Evolutionary conservation across 345 rosid species (phyloP), one percentile per base, ranked within the genome.

Genomic region (Pugionium dolabratum): DNA sequence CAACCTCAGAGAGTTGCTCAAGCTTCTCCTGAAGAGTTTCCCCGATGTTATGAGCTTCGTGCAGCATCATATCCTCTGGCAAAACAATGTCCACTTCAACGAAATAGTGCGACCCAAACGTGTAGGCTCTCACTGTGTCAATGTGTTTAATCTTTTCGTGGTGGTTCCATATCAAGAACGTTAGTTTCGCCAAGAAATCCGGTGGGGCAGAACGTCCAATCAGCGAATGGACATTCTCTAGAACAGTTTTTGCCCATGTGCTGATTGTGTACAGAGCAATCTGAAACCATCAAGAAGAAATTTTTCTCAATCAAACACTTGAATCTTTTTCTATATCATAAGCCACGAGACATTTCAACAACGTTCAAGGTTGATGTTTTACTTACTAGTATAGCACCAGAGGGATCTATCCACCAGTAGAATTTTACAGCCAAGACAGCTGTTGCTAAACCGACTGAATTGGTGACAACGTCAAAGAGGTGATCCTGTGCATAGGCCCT

Each of bases 11-110:
- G 40, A 85, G 78, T 56, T 83, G 83, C 74, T 90, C 97, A 3
- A 90, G 92, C 81, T 90, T 90, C 79, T 84, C 95, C 39, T 87
- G 92, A 4, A 90, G 83, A n/a, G 81, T 71, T 74, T 90, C 92
- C 6, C 97, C 97, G 5, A 90, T 90, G 60, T 90, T 83, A 43
- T 90, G 97, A 9, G 97, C 92, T 75, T 75, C 73, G 29, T 66
- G 77, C 31, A 90, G 82, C 26, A 77, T 50, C 95, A 84, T 90
- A 62, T 90, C 87, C 69, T 72, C 83, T 0, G 90, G 87, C 69
- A 90, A 63, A 5, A 90, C 97, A 2, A 90, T 81, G 80, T 90
- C 90, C 0, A 90, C 95, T 76, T 90, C 95, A 55, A 87, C 97
- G 48, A 90, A 90, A 78, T 87, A 90, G 74, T 87, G 82, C 1